A percentile compares a stretch with the other conserved stretches of the same genome.
Evolutionary conservation across 1,284 basidiomycete genomes (phyloP).

Genomic region (Ustilago shanxiensis): DNA sequence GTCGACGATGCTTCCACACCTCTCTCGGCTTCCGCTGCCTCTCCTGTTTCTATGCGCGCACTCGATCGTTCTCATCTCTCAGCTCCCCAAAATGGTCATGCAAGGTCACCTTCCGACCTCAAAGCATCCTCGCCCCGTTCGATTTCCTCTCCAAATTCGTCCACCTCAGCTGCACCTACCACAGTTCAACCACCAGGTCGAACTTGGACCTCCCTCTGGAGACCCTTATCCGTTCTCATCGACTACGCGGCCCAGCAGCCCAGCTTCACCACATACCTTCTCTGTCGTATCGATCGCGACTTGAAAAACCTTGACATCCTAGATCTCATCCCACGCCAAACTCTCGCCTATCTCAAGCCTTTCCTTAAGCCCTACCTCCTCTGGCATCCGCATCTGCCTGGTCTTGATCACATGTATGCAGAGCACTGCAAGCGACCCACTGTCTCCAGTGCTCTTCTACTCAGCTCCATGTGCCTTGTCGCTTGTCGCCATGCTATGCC

Average conservation of each 20-base stretch:
- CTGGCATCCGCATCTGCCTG: slow-evolving; percentile 53
- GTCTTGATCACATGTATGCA: slow-evolving; percentile 27
- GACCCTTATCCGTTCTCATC: slow-evolving; percentile 49
- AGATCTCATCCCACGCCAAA: slow-evolving; percentile 37
- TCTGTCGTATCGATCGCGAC: slow-evolving; percentile 33
- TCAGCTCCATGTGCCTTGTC: slow-evolving; percentile 51
- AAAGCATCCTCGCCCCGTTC: slow-evolving; percentile 12
- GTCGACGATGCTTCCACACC: slow-evolving; percentile 21
- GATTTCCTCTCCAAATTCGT: slow-evolving; percentile 8
- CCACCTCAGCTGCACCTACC: slow-evolving; percentile 10
- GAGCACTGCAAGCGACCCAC: slow-evolving; percentile 35
- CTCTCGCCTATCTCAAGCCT: slow-evolving; percentile 36
- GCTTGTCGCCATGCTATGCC: slow-evolving; percentile 50
- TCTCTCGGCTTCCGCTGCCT: slow-evolving; percentile 11
- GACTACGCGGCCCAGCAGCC: slow-evolving; percentile 52
- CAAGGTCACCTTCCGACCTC: slow-evolving; percentile 7
- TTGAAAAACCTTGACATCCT: slow-evolving; percentile 34
- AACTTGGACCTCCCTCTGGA: slow-evolving; percentile 53
- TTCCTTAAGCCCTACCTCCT: slow-evolving; percentile 41
- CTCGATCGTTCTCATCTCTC: slow-evolving; percentile 13
- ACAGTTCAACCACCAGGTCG: slow-evolving; percentile 43
- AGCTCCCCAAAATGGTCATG: neutral
- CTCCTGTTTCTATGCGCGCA: slow-evolving; percentile 13
- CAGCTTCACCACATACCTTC: slow-evolving; percentile 44
- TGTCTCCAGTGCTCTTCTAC: slow-evolving; percentile 39